Evolutionary conservation across 192 early-diverging fungal genomes (phyloP), one percentile per base, ranked within the genome.

Genomic region (Dissophora ornata): DNA sequence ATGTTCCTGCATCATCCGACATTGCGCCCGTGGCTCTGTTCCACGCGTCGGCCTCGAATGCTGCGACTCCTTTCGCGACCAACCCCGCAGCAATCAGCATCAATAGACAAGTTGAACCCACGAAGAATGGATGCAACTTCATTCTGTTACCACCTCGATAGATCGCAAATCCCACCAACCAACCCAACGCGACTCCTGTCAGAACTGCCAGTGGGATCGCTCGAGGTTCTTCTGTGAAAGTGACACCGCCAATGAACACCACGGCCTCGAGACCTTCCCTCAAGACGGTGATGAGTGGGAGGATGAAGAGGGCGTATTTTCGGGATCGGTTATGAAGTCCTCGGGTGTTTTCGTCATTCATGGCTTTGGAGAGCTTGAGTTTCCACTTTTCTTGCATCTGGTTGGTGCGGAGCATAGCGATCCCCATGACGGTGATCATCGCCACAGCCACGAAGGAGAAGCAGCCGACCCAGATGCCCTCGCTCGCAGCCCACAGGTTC

Each of bases 241-340:
- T 89, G 2, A 93, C 92, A 21, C 96, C 96, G 49, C 88, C 95
- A 44, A 97, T 85, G 80, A 97, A 93, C 7, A 97, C 87, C 2
- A 97, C 83, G 4, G 93, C 89, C 74, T 97, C 96, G 1, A 97
- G 68, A 3, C 92, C 93, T 83, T 97, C 96, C 28, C 96, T 84
- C 18, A 93, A 66, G 16, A 97, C 88, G 11, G 94, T 94, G 46
- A 95, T 79, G 49, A 95, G 92, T 3, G 96, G 94, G 16, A 97
- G 81, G 52, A 93, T 68, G 70, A 96, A 89, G 54, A 97, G 90
- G n/a, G 90, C 82, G 57, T 90, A 92, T 44, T 81, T 82, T 44
- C 84, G 69, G 21, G 71, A 38, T 6, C 36, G 36, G 7, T 38
- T 38, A 38, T 13, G 36, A 38, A 75, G 33, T 8, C 73, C 71